A percentile compares a stretch with the other conserved stretches of the same genome.
These are phyloP conservation scores for Pestalotiopsis fici DNA, from an alignment of 2,329 filamentous ascomycete genomes.

Conservation along the genomic window DNA sequence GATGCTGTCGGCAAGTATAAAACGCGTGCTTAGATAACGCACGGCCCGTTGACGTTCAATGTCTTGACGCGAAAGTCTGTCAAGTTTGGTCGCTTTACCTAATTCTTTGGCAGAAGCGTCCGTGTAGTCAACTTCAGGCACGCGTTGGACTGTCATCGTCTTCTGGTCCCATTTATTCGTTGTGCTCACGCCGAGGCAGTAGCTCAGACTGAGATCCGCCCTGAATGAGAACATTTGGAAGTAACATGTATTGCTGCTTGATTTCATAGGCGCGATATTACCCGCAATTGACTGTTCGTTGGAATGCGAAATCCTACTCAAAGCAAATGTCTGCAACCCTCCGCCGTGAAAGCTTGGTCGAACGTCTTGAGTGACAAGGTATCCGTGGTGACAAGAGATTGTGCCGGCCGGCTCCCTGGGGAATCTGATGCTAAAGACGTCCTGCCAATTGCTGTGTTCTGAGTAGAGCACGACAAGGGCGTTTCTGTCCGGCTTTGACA, in stretches of 20 bases:
- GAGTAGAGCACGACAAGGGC: slow-evolving; percentile 28
- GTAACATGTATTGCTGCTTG: slow-evolving; percentile 28
- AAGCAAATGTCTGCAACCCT: slow-evolving; percentile 18
- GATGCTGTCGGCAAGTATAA: slow-evolving; percentile 23
- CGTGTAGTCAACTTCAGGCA: slow-evolving; percentile 1
- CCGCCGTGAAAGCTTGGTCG: not conserved
- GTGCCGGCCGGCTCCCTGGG: slow-evolving; percentile 18
- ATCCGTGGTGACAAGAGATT: slow-evolving; percentile 24
- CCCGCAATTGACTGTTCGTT: not conserved
- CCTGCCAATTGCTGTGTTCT: slow-evolving; percentile 20
- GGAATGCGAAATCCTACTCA: slow-evolving; percentile 22
- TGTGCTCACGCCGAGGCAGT: slow-evolving; percentile 31
- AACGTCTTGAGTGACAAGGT: slow-evolving; percentile 7
- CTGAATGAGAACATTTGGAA: slow-evolving; percentile 47
- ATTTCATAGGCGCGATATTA: not conserved
- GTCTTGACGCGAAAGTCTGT: not conserved
- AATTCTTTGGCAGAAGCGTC: not conserved
- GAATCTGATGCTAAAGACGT: slow-evolving; percentile 25
- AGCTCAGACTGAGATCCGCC: slow-evolving; percentile 43
- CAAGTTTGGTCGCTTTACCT: not conserved
- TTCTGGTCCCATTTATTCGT: slow-evolving; percentile 13
- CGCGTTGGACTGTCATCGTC: slow-evolving; percentile 15
- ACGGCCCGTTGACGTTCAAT: slow-evolving; percentile 12
- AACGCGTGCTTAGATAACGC: slow-evolving; percentile 17
- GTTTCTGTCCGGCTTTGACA: slow-evolving; percentile 11